phyloP scores from a whole-genome alignment of 306 rosid species.

The Medicago ruthenica region DNA sequence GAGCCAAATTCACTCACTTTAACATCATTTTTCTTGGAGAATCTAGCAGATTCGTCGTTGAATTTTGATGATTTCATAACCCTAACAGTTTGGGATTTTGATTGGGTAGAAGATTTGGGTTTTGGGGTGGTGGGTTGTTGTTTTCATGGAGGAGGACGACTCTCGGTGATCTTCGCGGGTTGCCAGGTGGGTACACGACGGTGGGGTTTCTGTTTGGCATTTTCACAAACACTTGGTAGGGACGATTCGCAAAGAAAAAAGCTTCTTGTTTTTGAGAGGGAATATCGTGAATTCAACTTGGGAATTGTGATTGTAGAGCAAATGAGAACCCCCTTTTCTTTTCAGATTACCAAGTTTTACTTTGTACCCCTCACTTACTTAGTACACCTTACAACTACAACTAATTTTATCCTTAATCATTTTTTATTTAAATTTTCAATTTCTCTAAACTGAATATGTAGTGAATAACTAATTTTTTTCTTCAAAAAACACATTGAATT shows the following conservation, averaged over 20 bases:
- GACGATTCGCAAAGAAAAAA: background rate
- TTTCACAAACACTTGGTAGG: slow-evolving; percentile 54
- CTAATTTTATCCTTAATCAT: too few relatives aligned
- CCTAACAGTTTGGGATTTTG: slow-evolving; percentile 18
- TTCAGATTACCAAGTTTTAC: too few relatives aligned
- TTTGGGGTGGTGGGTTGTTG: background rate
- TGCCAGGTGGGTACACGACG: slow-evolving; percentile 19
- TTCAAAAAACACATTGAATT: too few relatives aligned
- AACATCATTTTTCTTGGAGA: slow-evolving; percentile 30
- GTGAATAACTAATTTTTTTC: too few relatives aligned
- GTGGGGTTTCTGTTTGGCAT: slow-evolving; percentile 57
- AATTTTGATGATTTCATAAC: slow-evolving; percentile 46
- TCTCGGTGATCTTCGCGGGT: slow-evolving; percentile 67
- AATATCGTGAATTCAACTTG: too few relatives aligned
- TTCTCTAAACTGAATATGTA: too few relatives aligned
- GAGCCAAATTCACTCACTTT: slow-evolving; percentile 23
- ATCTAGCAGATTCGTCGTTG: slow-evolving; percentile 49
- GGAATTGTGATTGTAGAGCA: too few relatives aligned
- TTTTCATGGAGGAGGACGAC: slow-evolving; percentile 42
- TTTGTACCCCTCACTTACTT: too few relatives aligned
- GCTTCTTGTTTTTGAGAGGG: too few relatives aligned
- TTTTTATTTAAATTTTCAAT: too few relatives aligned
- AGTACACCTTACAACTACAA: too few relatives aligned
- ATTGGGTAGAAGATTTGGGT: slow-evolving; percentile 9
- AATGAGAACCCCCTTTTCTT: too few relatives aligned